Percentiles rank a stretch among this genome's conserved stretches.
Conservation (phyloP, 2,329 filamentous ascomycete species). For the Fusarium bactridioides region DNA sequence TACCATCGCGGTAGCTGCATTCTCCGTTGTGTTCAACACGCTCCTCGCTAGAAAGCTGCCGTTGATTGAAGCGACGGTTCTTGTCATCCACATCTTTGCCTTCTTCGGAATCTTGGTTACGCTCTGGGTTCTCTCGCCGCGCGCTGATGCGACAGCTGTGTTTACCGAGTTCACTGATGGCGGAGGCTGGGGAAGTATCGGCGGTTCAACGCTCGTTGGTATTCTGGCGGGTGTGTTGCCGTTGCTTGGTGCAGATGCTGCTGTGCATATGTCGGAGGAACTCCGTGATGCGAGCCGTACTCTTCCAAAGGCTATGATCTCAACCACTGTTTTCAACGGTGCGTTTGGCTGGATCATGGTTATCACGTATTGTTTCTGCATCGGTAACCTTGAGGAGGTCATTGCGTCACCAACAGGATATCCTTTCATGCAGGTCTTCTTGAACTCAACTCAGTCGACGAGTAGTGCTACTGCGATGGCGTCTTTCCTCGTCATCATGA, state of each 20-base stretch:
- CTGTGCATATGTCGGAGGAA: constrained; percentile 37
- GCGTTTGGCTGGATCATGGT: constrained; percentile 38
- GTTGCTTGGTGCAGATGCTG: constrained; percentile 32
- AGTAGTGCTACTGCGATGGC: constrained; percentile 32
- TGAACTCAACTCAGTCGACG: constrained; percentile 29
- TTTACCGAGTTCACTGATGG: constrained; percentile 34
- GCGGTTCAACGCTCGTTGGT: constrained; percentile 30
- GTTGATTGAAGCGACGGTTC: constrained; percentile 17
- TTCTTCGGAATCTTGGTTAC: constrained; percentile 34
- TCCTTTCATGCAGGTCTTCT: constrained; percentile 37
- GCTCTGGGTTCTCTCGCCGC: constrained; percentile 34
- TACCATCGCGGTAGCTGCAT: constrained; percentile 15
- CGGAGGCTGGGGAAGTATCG: constrained; percentile 30
- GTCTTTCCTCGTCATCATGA: constrained; percentile 34
- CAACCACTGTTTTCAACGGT: constrained; percentile 32
- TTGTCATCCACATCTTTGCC: constrained; percentile 35
- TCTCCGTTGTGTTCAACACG: constrained; percentile 32
- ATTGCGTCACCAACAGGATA: constrained; percentile 28
- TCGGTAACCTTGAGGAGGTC: constrained; percentile 31
- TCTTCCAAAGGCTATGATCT: constrained; percentile 30
- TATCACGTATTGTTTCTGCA: constrained; percentile 34
- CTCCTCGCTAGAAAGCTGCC: constrained; percentile 27
- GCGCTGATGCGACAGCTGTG: constrained; percentile 20
- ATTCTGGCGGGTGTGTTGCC: constrained; percentile 32
- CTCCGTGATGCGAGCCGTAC: constrained; percentile 32